These are phyloP conservation scores for Fusarium algeriense DNA, from an alignment of 2,329 filamentous ascomycete species.

Conservation along the genomic window DNA sequence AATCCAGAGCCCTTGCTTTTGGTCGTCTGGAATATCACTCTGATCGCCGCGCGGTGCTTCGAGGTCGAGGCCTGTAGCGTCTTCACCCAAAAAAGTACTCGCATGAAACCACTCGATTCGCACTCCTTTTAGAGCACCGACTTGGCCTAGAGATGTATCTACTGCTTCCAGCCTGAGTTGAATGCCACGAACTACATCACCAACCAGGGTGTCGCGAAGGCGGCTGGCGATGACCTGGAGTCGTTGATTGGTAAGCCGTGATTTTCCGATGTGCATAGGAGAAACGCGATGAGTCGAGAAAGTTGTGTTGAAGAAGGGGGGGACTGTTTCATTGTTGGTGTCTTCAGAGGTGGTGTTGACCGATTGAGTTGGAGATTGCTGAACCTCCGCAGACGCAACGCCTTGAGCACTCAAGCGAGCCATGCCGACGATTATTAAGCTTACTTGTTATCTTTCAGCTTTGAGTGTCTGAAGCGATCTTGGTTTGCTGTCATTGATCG, in stretches of 20 bases:
- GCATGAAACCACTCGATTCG: slow-evolving; percentile 61
- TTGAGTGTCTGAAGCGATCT: background rate
- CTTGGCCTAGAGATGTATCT: slow-evolving; percentile 55
- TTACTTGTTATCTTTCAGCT: background rate
- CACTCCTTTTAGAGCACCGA: slow-evolving; percentile 60
- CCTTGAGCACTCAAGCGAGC: slow-evolving; percentile 43
- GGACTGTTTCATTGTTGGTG: slow-evolving; percentile 38
- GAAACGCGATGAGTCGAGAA: slow-evolving; percentile 69
- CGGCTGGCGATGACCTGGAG: slow-evolving; percentile 60
- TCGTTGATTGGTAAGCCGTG: slow-evolving; percentile 54
- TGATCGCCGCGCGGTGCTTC: slow-evolving; percentile 24
- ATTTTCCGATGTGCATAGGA: slow-evolving; percentile 62
- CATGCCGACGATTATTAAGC: slow-evolving; percentile 11
- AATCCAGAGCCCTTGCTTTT: slow-evolving; percentile 57
- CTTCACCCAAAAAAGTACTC: slow-evolving; percentile 49
- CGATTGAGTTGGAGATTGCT: slow-evolving; percentile 36
- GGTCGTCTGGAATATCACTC: slow-evolving; percentile 39
- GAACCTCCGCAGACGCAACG: slow-evolving; percentile 17
- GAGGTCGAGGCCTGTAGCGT: slow-evolving; percentile 34
- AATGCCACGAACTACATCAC: slow-evolving; percentile 71
- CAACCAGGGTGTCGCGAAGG: slow-evolving; percentile 67
- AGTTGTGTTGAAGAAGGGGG: slow-evolving; percentile 69
- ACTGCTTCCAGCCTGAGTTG: slow-evolving; percentile 63
- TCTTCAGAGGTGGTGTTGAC: slow-evolving; percentile 24
- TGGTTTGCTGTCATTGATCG: background rate